These are phyloP conservation scores for Postia placenta DNA, from an alignment of 768 basidiomycete species.

Conservation along the genomic window DNA sequence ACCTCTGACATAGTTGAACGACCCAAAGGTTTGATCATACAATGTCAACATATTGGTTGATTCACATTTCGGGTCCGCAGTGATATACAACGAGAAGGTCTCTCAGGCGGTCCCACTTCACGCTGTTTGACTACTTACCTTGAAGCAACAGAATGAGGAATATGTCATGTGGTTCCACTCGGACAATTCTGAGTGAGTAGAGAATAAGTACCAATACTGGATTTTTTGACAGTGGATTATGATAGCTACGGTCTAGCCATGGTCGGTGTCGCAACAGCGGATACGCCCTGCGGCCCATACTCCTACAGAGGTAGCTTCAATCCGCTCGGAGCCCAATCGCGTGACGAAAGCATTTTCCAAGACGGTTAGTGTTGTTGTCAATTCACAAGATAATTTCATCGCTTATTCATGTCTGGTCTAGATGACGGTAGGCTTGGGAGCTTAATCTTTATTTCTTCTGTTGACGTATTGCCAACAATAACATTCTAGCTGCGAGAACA, in stretches of 20 bases:
- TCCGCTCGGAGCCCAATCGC: constrained; percentile 52
- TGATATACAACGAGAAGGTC: constrained; percentile 48
- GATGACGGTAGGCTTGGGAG: not conserved
- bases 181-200: constrained; percentile 47
- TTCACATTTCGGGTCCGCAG: constrained; percentile 21
- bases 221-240: not conserved
- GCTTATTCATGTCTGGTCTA: too few species aligned
- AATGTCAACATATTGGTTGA: not conserved
- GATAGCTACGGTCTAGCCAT: constrained; percentile 55
- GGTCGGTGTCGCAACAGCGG: constrained; percentile 56
- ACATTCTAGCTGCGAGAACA: constrained; percentile 23
- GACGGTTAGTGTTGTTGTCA: constrained; percentile 37
- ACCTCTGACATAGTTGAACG: constrained; percentile 54
- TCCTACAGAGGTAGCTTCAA: constrained; percentile 48
- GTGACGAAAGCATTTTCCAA: constrained; percentile 53
- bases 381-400: too few species aligned
- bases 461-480: constrained; percentile 2
- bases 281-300: constrained; percentile 55
- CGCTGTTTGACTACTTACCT: too few species aligned
- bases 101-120: too few species aligned
- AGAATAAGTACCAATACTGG: not conserved
- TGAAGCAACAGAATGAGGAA: constrained; percentile 43
- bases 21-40: constrained; percentile 42
- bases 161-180: constrained; percentile 74
- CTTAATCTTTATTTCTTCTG: not conserved